Evolutionary conservation across 106 monocot genomes (phyloP), one percentile per base, ranked within the genome.

Genomic region (Dioscorea dumetorum): DNA sequence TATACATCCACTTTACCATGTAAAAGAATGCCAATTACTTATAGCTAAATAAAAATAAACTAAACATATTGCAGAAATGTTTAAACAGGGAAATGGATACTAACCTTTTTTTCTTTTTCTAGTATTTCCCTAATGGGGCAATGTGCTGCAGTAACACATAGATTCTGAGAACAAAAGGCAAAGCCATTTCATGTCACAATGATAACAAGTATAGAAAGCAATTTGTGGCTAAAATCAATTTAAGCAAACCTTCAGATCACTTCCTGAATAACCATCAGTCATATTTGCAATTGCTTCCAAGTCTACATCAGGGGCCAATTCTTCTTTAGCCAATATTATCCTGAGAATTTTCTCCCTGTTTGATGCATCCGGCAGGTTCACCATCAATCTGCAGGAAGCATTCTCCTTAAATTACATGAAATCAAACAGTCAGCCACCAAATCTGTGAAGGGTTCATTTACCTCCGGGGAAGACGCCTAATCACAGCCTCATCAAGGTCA

Each of bases 201-300:
- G 41, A 41, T 41, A 19, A 75, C 48, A 49, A 71, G 67, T 33
- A 10, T 15, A 69, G 49, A 61, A 49, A 34, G 18, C 13, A 66
- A 50, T 18, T 10, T 8, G 41, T 41, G 6, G 41, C 41, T 8
- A 41, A 10, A 5, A 41, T 52, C 8, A 21, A 60, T 5, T 48
- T 34, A 3, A 52, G 14, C 18, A 73, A 50, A 97, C 92, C 97
- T 97, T 97, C 60, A 97, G 71, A 49, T 97, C 92, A 54, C 97
- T 97, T 82, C 92, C 91, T 57, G 97, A 92, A 58, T 92, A 97
- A 57, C 97, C 97, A 71, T 97, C 92, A 33, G 97, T 97, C 89
- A 90, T 85, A 68, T 82, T 87, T 51, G 97, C 97, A 63, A 92
- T 59, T 22, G 79, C 71, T 60, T 92, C 92, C 33, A 88, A 72